Evolutionary conservation across 2,329 filamentous ascomycete genomes (phyloP).

Genomic region (Chrysoporthe puriensis): DNA sequence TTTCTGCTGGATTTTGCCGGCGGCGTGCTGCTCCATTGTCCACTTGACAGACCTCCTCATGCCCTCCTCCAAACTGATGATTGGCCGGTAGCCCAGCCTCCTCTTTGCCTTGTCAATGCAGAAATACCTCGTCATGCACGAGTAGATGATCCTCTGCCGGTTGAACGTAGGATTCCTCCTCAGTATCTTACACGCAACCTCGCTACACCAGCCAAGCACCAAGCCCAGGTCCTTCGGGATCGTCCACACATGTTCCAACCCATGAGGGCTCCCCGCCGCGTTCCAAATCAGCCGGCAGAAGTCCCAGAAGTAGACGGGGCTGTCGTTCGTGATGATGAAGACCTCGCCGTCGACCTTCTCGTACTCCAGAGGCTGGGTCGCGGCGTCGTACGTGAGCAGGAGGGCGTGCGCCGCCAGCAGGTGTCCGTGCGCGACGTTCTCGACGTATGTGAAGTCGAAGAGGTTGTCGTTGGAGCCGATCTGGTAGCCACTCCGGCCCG

Average conservation of each 20-base stretch:
- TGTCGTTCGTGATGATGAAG: conserved; percentile 89
- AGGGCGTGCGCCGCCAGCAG: conserved; percentile 78
- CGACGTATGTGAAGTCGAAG: conserved; percentile 68
- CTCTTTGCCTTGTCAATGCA: conserved; percentile 75
- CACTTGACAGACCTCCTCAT: conserved; percentile 57
- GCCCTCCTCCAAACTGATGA: conserved; percentile 69
- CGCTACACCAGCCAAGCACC: conserved; percentile 55
- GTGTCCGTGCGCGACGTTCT: conserved; percentile 74
- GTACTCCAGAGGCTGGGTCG: conserved; percentile 67
- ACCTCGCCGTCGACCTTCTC: conserved; percentile 82
- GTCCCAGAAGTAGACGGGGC: conserved; percentile 90
- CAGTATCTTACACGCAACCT: conserved; percentile 54
- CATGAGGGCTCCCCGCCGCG: conserved; percentile 56
- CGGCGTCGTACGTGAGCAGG: conserved; percentile 59
- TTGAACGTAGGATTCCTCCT: conserved; percentile 61
- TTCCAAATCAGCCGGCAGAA: conserved; percentile 79
- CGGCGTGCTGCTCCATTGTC: conserved; percentile 57
- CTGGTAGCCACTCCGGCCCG: conserved; percentile 74
- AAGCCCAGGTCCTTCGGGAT: conserved; percentile 57
- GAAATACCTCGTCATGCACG: conserved; percentile 78
- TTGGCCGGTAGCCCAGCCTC: conserved; percentile 69
- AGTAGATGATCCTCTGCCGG: conserved; percentile 65
- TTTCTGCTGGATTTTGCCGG: conserved; percentile 9
- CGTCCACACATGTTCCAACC: conserved; percentile 58
- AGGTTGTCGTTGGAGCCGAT: conserved; percentile 71